Conservation (phyloP, 164 flowering plant species). For the Dillenia suffruticosa region DNA sequence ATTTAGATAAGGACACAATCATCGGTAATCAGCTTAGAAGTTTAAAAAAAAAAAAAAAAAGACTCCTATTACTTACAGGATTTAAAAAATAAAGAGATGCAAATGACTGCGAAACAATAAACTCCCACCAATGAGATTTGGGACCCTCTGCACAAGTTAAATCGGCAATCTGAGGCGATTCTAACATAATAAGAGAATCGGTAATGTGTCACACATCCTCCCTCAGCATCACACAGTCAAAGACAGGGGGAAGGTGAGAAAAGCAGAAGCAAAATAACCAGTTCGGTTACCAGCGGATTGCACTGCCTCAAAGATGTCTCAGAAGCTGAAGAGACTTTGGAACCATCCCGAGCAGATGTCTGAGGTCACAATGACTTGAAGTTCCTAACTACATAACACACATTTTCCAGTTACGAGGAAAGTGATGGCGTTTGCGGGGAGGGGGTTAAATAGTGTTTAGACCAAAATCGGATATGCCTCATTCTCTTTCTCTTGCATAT, state of each 20-base stretch:
- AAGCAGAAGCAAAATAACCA: neutral
- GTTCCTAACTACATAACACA: slow-evolving; percentile 35
- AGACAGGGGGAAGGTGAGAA: neutral
- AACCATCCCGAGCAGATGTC: slow-evolving; percentile 24
- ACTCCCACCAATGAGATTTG: slow-evolving; percentile 69
- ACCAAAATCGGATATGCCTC: too few species aligned
- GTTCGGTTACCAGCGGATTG: slow-evolving; percentile 38
- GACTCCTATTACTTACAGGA: slow-evolving; percentile 51
- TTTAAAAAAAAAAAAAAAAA: neutral
- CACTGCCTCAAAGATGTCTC: slow-evolving; percentile 41
- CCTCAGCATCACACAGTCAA: neutral
- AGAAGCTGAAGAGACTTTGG: slow-evolving; percentile 34
- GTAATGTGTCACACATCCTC: neutral
- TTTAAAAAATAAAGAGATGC: slow-evolving; percentile 52
- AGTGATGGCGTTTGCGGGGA: too few species aligned
- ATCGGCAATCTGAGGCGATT: neutral
- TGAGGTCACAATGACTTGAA: slow-evolving; percentile 37
- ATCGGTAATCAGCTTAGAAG: neutral
- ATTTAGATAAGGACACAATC: slow-evolving; percentile 3
- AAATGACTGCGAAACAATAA: slow-evolving; percentile 51
- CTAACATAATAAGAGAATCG: neutral
- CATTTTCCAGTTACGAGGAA: neutral
- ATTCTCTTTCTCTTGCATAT: too few species aligned
- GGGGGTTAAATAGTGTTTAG: too few species aligned
- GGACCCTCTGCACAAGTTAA: slow-evolving; percentile 34